phyloP scores from a whole-genome alignment of 495 filamentous ascomycete species.

The Trichoderma erinaceum region DNA sequence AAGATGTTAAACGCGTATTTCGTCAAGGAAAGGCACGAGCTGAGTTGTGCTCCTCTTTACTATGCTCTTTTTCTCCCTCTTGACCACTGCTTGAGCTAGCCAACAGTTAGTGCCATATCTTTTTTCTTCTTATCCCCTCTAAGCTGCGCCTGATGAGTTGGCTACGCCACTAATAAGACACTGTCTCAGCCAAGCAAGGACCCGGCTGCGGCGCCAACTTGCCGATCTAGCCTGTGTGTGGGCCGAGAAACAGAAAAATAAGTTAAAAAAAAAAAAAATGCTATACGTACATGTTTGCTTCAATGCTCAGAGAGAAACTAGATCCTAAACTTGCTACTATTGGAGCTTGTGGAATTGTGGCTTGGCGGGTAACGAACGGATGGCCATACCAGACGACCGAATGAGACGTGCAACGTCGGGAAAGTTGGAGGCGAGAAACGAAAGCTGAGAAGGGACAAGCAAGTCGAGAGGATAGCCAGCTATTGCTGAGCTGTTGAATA shows the following conservation, averaged over 20 bases:
- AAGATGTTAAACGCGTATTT: background rate
- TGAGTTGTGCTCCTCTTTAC: background rate
- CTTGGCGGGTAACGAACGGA: conserved; percentile 4
- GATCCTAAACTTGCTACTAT: background rate
- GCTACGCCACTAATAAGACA: conserved; percentile 1
- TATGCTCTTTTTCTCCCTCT: background rate
- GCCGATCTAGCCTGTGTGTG: conserved; percentile 11
- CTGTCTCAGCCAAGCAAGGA: conserved; percentile 10
- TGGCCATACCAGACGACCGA: conserved; percentile 4
- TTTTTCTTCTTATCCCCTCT: background rate
- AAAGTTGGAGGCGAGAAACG: background rate
- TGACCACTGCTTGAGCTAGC: background rate
- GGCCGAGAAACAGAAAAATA: background rate
- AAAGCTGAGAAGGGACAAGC: background rate
- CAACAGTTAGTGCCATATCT: background rate
- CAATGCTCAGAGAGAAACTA: background rate
- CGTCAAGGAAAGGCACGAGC: background rate
- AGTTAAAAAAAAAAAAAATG: background rate
- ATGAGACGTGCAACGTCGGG: background rate
- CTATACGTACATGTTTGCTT: background rate
- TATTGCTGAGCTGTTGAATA: background rate
- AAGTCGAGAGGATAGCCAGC: background rate
- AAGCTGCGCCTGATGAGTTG: conserved; percentile 2
- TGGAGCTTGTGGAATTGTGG: conserved; percentile 2
- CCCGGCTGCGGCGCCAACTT: conserved; percentile 10